phyloP scores from a whole-genome alignment of 1,284 basidiomycete species.

The Ceratobasidium sp. region DNA sequence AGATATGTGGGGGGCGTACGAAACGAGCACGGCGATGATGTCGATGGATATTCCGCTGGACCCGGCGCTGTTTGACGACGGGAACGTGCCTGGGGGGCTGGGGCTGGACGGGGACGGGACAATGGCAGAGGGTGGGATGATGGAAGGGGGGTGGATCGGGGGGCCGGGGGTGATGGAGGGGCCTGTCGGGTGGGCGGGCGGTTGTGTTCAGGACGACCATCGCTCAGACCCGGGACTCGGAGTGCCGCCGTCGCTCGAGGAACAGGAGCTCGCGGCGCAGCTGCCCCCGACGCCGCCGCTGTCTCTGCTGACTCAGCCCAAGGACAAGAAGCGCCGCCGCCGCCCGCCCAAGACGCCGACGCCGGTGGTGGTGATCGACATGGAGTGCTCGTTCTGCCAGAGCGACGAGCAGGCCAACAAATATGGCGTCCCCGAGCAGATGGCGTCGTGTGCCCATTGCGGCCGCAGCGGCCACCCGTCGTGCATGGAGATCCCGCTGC shows the following conservation, averaged over 20 bases:
- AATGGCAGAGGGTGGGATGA: background rate
- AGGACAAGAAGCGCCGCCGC: conserved; percentile 50
- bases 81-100: background rate
- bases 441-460: conserved; percentile 74
- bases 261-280: conserved; percentile 4
- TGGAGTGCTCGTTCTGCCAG: conserved; percentile 70
- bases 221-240: background rate
- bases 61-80: conserved; percentile 24
- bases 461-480: conserved; percentile 74
- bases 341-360: conserved; percentile 51
- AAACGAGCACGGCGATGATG: background rate
- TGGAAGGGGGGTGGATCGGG: background rate
- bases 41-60: conserved; percentile 28
- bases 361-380: too few relatives aligned
- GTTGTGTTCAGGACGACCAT: background rate
- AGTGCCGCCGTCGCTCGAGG: conserved; percentile 27
- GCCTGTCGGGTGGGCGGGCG: background rate
- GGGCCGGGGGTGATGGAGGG: background rate
- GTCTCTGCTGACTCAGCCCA: conserved; percentile 7
- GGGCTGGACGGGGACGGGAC: background rate
- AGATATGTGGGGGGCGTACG: background rate
- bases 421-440: conserved; percentile 60
- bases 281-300: conserved; percentile 36
- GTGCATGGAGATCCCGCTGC: conserved; percentile 66
- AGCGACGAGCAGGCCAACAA: conserved; percentile 65